Conservation (phyloP, 208 protist genomes). For the Trypanosoma conorhini region DNA sequence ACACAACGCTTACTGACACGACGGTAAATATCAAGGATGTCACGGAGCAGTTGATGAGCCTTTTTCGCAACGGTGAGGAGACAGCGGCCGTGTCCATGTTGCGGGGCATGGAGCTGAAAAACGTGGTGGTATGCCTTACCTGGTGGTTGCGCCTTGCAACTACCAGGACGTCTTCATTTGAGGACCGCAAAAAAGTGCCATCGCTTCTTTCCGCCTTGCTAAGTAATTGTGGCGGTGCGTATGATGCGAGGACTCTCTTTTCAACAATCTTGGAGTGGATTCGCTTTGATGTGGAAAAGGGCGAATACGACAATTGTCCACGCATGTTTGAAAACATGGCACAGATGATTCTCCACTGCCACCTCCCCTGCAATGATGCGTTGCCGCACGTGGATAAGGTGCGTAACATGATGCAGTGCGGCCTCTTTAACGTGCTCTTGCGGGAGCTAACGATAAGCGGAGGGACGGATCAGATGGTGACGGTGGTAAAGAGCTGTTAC, state of each 20-base stretch:
- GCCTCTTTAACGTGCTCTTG: slow-evolving; percentile 80
- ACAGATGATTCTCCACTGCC: slow-evolving; percentile 70
- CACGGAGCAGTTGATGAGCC: slow-evolving; percentile 63
- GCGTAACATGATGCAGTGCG: slow-evolving; percentile 60
- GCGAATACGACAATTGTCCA: slow-evolving; percentile 70
- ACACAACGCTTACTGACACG: slow-evolving; percentile 34
- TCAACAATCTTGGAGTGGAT: slow-evolving; percentile 75
- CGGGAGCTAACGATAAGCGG: slow-evolving; percentile 51
- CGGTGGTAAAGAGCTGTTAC: slow-evolving; percentile 59
- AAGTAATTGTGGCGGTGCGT: slow-evolving; percentile 35
- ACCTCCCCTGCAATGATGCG: slow-evolving; percentile 39
- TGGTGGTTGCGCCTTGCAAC: slow-evolving; percentile 78
- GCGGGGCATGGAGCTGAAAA: slow-evolving; percentile 56
- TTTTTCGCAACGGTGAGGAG: slow-evolving; percentile 49
- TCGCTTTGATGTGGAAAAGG: slow-evolving; percentile 79
- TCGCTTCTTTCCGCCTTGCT: slow-evolving; percentile 60
- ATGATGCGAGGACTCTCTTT: slow-evolving; percentile 36
- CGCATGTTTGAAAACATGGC: slow-evolving; percentile 84
- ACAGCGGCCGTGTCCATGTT: slow-evolving; percentile 48
- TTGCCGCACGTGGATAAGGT: slow-evolving; percentile 50
- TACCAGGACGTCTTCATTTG: slow-evolving; percentile 57
- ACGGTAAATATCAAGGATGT: slow-evolving; percentile 72
- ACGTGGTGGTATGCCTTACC: slow-evolving; percentile 77
- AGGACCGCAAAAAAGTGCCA: slow-evolving; percentile 59
- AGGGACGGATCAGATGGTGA: slow-evolving; percentile 68